Percentiles rank a stretch among this genome's conserved stretches.
These are phyloP conservation scores for Taxillus chinensis DNA, from an alignment of 164 flowering plant species.

Conservation along the genomic window DNA sequence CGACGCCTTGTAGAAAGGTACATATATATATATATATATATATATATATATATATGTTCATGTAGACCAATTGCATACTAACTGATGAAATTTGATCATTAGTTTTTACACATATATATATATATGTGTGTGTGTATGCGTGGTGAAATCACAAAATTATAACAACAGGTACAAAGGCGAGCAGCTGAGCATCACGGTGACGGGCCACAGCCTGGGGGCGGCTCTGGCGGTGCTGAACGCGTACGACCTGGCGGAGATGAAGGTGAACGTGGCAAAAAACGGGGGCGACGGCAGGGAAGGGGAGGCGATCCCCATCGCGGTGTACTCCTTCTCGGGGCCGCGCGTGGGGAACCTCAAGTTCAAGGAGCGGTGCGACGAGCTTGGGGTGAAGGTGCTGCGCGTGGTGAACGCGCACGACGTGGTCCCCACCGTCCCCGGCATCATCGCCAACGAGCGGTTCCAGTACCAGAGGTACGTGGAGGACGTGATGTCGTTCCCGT, in stretches of 20 bases:
- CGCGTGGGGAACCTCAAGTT: slow-evolving; percentile 71
- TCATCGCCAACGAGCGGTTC: slow-evolving; percentile 54
- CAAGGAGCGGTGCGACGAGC: slow-evolving; percentile 56
- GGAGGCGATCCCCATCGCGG: slow-evolving; percentile 37
- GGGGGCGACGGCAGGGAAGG: slow-evolving; percentile 1
- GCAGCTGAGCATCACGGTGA: slow-evolving; percentile 51
- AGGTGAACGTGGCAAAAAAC: slow-evolving; percentile 19
- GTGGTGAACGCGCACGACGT: slow-evolving; percentile 62
- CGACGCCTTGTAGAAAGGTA: slow-evolving; percentile 37
- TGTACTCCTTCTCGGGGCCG: slow-evolving; percentile 63
- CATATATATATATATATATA: not conserved
- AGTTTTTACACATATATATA: too few relatives aligned
- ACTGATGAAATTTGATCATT: too few relatives aligned
- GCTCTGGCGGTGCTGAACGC: slow-evolving; percentile 59
- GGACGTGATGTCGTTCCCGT: slow-evolving; percentile 42
- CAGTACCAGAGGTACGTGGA: slow-evolving; percentile 39
- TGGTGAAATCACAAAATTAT: too few relatives aligned
- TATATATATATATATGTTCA: too few relatives aligned
- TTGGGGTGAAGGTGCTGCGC: slow-evolving; percentile 55
- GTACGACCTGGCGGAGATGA: slow-evolving; percentile 62
- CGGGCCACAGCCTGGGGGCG: slow-evolving; percentile 67
- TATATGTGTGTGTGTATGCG: too few relatives aligned
- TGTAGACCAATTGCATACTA: too few relatives aligned
- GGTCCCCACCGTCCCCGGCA: slow-evolving; percentile 71
- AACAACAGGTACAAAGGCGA: slow-evolving; percentile 26